A percentile compares a stretch with the other conserved stretches of the same genome.
Evolutionary conservation across 179 eudicot genomes (phyloP).

Genomic region (Drosera spatulata): DNA sequence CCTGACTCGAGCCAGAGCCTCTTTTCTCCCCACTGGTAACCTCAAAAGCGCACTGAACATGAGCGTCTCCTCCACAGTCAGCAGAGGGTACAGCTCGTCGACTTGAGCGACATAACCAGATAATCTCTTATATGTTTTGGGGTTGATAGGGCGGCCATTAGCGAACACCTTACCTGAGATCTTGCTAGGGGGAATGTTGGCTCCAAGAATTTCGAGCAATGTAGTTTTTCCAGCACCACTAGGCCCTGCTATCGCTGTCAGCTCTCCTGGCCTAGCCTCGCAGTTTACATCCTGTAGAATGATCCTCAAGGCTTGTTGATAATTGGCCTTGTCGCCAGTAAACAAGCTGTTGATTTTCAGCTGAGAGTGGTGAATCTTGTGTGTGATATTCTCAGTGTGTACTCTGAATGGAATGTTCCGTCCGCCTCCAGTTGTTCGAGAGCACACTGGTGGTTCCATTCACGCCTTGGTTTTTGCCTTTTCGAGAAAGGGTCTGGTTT

Average conservation of each 20-base stretch:
- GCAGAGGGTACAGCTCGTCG: constrained; percentile 64
- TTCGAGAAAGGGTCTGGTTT: too few species aligned
- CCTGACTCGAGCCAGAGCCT: constrained; percentile 29
- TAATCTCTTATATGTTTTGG: constrained; percentile 25
- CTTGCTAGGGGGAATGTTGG: constrained; percentile 27
- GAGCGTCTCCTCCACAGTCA: constrained; percentile 78
- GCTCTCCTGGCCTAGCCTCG: constrained; percentile 60
- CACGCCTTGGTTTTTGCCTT: too few species aligned
- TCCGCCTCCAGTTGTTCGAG: constrained; percentile 18
- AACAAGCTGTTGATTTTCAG: constrained; percentile 24
- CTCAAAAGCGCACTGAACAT: constrained; percentile 65
- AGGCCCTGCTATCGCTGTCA: constrained; percentile 85
- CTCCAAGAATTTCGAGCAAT: constrained; percentile 59
- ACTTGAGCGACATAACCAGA: constrained; percentile 85
- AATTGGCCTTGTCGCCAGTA: constrained; percentile 4
- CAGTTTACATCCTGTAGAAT: constrained; percentile 47
- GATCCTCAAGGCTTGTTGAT: constrained; percentile 15
- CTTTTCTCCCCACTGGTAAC: constrained; percentile 28
- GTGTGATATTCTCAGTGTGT: constrained; percentile 44
- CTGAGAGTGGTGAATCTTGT: constrained; percentile 18
- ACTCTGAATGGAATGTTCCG: constrained; percentile 28
- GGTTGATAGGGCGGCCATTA: constrained; percentile 30
- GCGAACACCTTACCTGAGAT: constrained; percentile 51
- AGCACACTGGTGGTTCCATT: constrained; percentile 58
- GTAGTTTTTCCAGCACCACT: constrained; percentile 93